Evolutionary conservation across 1,284 basidiomycete genomes (phyloP).

Genomic region (Salmacisia buchloeana): DNA sequence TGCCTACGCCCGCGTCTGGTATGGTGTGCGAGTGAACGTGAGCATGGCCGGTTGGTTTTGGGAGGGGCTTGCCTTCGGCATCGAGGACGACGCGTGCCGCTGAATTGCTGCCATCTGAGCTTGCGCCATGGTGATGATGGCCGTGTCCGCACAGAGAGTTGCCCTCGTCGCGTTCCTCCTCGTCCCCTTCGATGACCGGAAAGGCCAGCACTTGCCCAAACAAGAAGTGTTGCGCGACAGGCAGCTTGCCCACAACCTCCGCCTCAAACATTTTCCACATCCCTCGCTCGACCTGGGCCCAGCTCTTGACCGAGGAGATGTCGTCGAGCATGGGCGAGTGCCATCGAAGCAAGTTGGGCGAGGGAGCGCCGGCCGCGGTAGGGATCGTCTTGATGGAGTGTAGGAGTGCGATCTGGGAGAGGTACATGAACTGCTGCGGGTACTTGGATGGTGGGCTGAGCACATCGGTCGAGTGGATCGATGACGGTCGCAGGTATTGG

Average conservation of each 20-base stretch:
- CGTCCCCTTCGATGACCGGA: slow-evolving; percentile 54
- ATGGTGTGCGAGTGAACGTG: neutral
- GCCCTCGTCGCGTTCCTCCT: slow-evolving; percentile 53
- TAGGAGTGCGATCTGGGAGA: slow-evolving; percentile 92
- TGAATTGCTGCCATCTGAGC: slow-evolving; percentile 14
- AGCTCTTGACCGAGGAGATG: slow-evolving; percentile 91
- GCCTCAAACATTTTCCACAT: slow-evolving; percentile 98
- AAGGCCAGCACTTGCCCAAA: slow-evolving; percentile 80
- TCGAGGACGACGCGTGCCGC: neutral
- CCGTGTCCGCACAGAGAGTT: slow-evolving; percentile 60
- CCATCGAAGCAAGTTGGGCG: slow-evolving; percentile 70
- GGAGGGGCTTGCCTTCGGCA: neutral
- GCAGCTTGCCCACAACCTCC: slow-evolving; percentile 89
- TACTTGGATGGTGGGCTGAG: slow-evolving; percentile 70
- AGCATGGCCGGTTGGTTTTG: neutral
- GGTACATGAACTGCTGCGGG: slow-evolving; percentile 88
- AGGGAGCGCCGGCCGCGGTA: neutral
- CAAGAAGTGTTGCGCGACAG: slow-evolving; percentile 91
- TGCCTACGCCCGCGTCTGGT: neutral
- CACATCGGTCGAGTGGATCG: slow-evolving; percentile 84
- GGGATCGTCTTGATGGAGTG: slow-evolving; percentile 63
- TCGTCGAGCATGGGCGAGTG: slow-evolving; percentile 99
- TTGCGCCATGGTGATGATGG: slow-evolving; percentile 37
- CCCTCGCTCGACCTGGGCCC: slow-evolving; percentile 94
- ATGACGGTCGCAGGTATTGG: slow-evolving; percentile 81